phyloP scores from a whole-genome alignment of 1,284 basidiomycete species.

The Apiotrichum sp. region DNA sequence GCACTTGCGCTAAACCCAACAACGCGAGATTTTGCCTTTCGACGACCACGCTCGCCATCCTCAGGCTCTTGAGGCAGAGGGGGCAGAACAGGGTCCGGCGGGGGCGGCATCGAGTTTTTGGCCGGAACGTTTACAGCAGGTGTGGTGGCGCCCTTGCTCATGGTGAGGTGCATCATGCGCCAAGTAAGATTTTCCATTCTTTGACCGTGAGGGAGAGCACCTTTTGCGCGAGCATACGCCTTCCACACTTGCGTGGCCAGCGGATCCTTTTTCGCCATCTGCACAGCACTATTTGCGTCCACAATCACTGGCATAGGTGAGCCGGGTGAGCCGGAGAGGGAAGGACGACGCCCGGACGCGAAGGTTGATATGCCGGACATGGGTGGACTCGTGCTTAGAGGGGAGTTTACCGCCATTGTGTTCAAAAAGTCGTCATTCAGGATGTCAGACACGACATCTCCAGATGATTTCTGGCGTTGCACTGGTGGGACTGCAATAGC shows the following conservation, averaged over 20 bases:
- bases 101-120: slow-evolving; percentile 3
- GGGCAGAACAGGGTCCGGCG: not conserved
- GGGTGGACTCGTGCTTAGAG: slow-evolving; percentile 25
- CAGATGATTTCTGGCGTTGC: slow-evolving; percentile 13
- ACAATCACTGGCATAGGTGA: slow-evolving; percentile 18
- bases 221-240: slow-evolving; percentile 87
- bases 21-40: slow-evolving; percentile 49
- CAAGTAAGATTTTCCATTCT: slow-evolving; percentile 97
- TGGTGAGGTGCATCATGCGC: slow-evolving; percentile 93
- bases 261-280: slow-evolving; percentile 63
- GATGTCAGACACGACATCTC: slow-evolving; percentile 38
- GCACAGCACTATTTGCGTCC: slow-evolving; percentile 23
- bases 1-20: slow-evolving; percentile 47
- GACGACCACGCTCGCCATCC: slow-evolving; percentile 50
- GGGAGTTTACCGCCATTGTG: slow-evolving; percentile 16
- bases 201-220: slow-evolving; percentile 79
- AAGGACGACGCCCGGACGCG: slow-evolving; percentile 26
- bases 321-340: slow-evolving; percentile 21
- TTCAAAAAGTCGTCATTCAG: slow-evolving; percentile 43
- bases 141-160: slow-evolving; percentile 52
- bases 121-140: not conserved
- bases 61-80: slow-evolving; percentile 8
- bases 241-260: slow-evolving; percentile 94
- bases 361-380: slow-evolving; percentile 13
- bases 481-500: not conserved